Evolutionary conservation across 1,139 yeast genomes (phyloP), one percentile per base, ranked within the genome.

Genomic region (Hyphopichia pseudoburtonii): DNA sequence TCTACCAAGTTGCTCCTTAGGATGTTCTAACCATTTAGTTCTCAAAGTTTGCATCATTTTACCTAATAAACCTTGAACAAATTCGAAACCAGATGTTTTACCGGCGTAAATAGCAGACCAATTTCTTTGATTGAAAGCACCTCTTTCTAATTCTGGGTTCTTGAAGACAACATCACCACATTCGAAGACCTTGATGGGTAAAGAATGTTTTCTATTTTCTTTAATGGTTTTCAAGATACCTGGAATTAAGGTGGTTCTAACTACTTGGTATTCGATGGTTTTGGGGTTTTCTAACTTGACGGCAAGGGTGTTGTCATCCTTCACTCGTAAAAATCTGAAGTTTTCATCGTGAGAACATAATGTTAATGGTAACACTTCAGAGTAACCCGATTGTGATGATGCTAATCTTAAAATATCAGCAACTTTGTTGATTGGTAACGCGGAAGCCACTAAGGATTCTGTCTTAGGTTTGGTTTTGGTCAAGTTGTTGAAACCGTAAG

Each of bases 271-370:
- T 68, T 94, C 99, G 36, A 81, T 66, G 16, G 98, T 92, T 72
- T 94, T 94, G 45, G 99, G 99, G 66, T 94, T 94, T 42, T 86
- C 97, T 53, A 94, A 78, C 53, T 85, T 82, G 39, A 94, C 97
- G 28, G 94, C 97, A 38, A 70, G 69, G 16, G 76, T 76, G 46
- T 78, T 78, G 57, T 89, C 94, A 61, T 92, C 97, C 39, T 62
- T 60, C 39, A 73, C 72, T 61, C 89, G 82, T 58, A 94, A 76
- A 69, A 79, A 90, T 57, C 79, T 82, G 76, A 88, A 94, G 70
- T 92, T 92, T 70, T 94, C 99, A 60, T 90, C 97, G 52, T 89
- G 96, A 16, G 97, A 90, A 61, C 97, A 87, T 55, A 94, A 74
- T 17, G 97, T 92, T 58, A 94, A 77, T 31, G 98, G 97, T 81